phyloP scores from a whole-genome alignment of 2,329 filamentous ascomycete species.

The Penicillium sp. region DNA sequence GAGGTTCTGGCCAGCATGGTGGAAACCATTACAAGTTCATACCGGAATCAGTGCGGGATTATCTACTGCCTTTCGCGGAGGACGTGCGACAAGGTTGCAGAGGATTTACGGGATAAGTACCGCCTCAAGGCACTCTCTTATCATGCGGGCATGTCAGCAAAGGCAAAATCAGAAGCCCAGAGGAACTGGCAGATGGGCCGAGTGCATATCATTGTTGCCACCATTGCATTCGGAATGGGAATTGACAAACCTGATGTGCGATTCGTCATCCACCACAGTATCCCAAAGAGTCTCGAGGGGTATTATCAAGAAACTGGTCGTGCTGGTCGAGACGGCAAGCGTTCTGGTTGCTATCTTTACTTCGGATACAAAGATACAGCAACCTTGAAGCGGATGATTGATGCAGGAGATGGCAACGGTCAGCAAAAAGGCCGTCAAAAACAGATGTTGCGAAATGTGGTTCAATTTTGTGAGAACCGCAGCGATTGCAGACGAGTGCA shows the following conservation, averaged over 20 bases:
- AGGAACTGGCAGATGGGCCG: conserved; percentile 75
- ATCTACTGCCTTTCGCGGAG: conserved; percentile 88
- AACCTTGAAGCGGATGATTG: conserved; percentile 75
- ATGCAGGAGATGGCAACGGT: conserved; percentile 69
- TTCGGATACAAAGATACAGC: conserved; percentile 77
- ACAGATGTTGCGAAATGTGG: conserved; percentile 79
- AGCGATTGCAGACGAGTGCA: conserved; percentile 83
- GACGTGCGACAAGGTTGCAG: conserved; percentile 75
- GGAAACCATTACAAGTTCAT: conserved; percentile 64
- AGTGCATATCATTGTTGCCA: conserved; percentile 89
- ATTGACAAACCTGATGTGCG: conserved; percentile 97
- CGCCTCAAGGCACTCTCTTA: conserved; percentile 78
- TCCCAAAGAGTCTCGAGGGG: conserved; percentile 93
- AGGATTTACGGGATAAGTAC: conserved; percentile 59
- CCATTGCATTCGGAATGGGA: conserved; percentile 99
- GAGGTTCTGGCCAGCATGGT: conserved; percentile 54
- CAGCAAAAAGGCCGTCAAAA: conserved; percentile 82
- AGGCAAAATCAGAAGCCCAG: conserved; percentile 70
- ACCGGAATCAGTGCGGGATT: conserved; percentile 75
- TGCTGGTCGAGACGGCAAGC: conserved; percentile 84
- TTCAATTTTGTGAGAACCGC: conserved; percentile 85
- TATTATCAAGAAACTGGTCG: conserved; percentile 98
- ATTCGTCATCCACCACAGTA: conserved; percentile 88
- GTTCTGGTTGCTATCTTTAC: conserved; percentile 85
- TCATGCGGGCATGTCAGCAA: conserved; percentile 72